Percentiles rank a stretch among this genome's conserved stretches.
These are phyloP conservation scores for Hypoxylon cercidicola DNA, from an alignment of 495 filamentous ascomycete species.

Conservation along the genomic window DNA sequence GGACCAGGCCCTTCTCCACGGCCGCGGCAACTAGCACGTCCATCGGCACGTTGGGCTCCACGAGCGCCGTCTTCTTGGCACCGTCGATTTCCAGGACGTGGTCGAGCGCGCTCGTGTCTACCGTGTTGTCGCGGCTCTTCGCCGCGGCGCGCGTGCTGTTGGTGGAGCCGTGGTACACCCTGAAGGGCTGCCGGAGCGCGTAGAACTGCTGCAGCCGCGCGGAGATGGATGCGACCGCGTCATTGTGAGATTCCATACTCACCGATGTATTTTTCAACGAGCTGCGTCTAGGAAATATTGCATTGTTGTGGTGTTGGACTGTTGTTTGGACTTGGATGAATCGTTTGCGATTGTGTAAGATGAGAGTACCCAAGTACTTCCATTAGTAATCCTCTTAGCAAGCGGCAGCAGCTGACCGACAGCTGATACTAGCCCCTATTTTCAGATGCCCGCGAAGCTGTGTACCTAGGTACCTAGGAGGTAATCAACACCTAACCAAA, in stretches of 20 bases:
- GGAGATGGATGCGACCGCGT: constrained; percentile 56
- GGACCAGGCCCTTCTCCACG: constrained; percentile 61
- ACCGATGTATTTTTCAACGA: too few relatives aligned
- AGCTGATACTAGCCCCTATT: neutral
- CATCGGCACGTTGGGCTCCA: constrained; percentile 75
- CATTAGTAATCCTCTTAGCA: neutral
- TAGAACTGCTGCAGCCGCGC: constrained; percentile 61
- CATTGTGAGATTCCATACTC: constrained; percentile 55
- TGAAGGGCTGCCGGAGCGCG: constrained; percentile 65
- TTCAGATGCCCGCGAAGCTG: too few relatives aligned
- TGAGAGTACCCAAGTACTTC: too few relatives aligned
- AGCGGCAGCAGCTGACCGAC: neutral
- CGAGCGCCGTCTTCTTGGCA: constrained; percentile 55
- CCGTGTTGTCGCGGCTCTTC: constrained; percentile 54
- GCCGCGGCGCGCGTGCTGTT: constrained; percentile 71
- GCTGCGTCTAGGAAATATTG: constrained; percentile 6
- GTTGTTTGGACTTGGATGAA: neutral
- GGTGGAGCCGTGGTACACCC: constrained; percentile 78
- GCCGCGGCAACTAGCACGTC: constrained; percentile 65
- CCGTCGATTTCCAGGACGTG: constrained; percentile 65
- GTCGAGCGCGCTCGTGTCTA: constrained; percentile 65
- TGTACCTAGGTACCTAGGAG: too few relatives aligned
- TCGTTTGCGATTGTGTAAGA: neutral
- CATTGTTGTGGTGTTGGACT: neutral
- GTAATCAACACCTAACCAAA: too few relatives aligned